Evolutionary conservation across 2,329 filamentous ascomycete genomes (phyloP).

Genomic region (Cephalotrichum gorgonifer): DNA sequence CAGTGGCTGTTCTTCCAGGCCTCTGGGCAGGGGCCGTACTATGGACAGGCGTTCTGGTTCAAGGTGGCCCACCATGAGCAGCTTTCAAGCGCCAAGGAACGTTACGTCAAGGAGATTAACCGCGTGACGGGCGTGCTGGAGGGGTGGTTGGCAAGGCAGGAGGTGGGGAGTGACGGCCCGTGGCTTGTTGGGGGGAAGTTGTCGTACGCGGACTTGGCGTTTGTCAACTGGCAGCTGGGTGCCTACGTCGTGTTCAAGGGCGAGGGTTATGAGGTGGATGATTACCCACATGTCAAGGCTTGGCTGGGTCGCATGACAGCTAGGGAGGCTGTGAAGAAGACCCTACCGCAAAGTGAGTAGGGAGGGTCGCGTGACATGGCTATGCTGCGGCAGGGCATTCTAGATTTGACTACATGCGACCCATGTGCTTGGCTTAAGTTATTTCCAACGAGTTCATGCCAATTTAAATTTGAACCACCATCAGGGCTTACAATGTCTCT

Average conservation of each 20-base stretch:
- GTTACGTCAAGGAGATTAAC: slow-evolving; percentile 17
- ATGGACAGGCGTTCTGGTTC: slow-evolving; percentile 15
- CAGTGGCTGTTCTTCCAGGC: slow-evolving; percentile 4
- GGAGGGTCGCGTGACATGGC: too few relatives aligned
- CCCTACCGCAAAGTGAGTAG: too few relatives aligned
- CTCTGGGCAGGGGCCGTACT: slow-evolving; percentile 10
- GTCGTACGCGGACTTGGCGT: slow-evolving; percentile 17
- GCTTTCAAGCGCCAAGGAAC: slow-evolving; percentile 16
- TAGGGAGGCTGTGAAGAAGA: slow-evolving; percentile 8
- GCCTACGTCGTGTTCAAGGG: neutral
- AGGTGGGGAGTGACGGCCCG: slow-evolving; percentile 4
- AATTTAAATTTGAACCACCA: too few relatives aligned
- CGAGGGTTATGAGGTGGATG: slow-evolving; percentile 2
- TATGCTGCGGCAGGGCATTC: too few relatives aligned
- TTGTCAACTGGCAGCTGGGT: slow-evolving; percentile 11
- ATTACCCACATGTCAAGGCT: slow-evolving; percentile 7
- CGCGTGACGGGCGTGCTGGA: slow-evolving; percentile 18
- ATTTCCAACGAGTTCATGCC: too few relatives aligned
- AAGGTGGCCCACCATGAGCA: slow-evolving; percentile 13
- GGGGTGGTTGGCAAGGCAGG: slow-evolving; percentile 11
- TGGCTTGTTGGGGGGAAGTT: slow-evolving; percentile 13
- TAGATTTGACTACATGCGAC: too few relatives aligned
- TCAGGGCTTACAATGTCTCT: too few relatives aligned
- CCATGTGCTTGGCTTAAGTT: too few relatives aligned
- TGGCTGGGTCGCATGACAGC: slow-evolving; percentile 6